Conservation (phyloP, 225 moss, liverwort and hornwort genomes). For the Asterella californica region DNA sequence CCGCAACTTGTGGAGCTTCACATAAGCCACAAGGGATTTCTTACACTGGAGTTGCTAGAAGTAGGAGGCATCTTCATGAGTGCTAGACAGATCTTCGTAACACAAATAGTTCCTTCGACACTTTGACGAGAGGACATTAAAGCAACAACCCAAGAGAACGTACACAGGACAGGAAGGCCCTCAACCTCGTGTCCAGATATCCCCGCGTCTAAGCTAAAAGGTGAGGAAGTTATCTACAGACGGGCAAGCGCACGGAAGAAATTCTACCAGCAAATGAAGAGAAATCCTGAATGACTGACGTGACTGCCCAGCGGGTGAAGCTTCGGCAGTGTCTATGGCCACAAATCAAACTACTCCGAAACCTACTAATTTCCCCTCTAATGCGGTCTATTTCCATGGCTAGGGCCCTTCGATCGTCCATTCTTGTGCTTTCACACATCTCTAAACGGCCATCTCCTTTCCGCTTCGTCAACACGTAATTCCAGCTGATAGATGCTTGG, state of each 20-base stretch:
- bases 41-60: neutral
- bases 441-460: neutral
- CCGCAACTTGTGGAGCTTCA: slow-evolving; percentile 12
- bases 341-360: neutral
- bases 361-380: neutral
- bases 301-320: neutral
- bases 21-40: neutral
- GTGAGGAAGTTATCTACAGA: neutral
- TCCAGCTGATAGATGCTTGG: neutral
- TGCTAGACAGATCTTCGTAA: neutral
- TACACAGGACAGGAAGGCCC: too few relatives aligned
- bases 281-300: neutral
- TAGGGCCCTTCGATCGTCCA: neutral
- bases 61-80: neutral
- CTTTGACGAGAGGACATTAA: neutral
- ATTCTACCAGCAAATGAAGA: neutral
- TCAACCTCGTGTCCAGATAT: neutral
- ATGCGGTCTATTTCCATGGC: neutral
- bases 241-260: neutral
- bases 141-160: neutral
- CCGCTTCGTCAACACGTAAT: neutral
- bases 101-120: neutral
- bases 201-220: neutral
- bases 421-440: too few relatives aligned
- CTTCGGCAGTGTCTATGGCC: neutral